These are phyloP conservation scores for Candida montana DNA, from an alignment of 805 yeast genomes.

Conservation along the genomic window DNA sequence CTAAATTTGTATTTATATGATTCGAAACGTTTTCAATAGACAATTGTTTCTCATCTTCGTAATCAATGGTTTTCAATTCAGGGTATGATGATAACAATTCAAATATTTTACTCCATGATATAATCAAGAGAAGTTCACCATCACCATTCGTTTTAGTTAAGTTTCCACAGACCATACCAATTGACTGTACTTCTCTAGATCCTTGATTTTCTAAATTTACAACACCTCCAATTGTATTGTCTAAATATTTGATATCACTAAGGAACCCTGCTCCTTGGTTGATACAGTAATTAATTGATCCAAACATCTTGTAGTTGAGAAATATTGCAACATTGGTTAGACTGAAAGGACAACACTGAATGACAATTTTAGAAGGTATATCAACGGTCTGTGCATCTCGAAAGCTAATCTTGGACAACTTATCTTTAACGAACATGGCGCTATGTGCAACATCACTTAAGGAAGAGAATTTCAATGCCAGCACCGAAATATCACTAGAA, in stretches of 20 bases:
- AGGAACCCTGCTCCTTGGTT: slow-evolving; percentile 14
- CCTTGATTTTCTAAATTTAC: slow-evolving; percentile 10
- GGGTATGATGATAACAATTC: slow-evolving; percentile 8
- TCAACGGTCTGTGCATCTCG: slow-evolving; percentile 1
- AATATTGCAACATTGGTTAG: slow-evolving; percentile 26
- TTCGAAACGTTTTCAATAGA: background rate
- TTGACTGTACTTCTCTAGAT: slow-evolving; percentile 4
- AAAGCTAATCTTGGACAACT: slow-evolving; percentile 13
- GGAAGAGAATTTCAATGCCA: slow-evolving; percentile 15
- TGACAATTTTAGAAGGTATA: slow-evolving; percentile 16
- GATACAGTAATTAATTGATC: slow-evolving; percentile 16
- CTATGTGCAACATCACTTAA: background rate
- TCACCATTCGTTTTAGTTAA: slow-evolving; percentile 24
- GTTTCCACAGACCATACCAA: slow-evolving; percentile 22
- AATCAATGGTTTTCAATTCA: background rate
- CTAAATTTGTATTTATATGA: background rate
- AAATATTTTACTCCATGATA: slow-evolving; percentile 23
- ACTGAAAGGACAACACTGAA: slow-evolving; percentile 26
- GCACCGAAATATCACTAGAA: slow-evolving; percentile 9
- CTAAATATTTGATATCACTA: slow-evolving; percentile 23
- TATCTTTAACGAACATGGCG: slow-evolving; percentile 11
- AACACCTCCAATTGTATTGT: slow-evolving; percentile 24
- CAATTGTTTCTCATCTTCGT: background rate
- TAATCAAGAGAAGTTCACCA: slow-evolving; percentile 21
- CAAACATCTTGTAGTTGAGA: slow-evolving; percentile 19